These are phyloP conservation scores for Neopestalotiopsis rosae DNA, from an alignment of 2,329 filamentous ascomycete genomes.

Conservation along the genomic window DNA sequence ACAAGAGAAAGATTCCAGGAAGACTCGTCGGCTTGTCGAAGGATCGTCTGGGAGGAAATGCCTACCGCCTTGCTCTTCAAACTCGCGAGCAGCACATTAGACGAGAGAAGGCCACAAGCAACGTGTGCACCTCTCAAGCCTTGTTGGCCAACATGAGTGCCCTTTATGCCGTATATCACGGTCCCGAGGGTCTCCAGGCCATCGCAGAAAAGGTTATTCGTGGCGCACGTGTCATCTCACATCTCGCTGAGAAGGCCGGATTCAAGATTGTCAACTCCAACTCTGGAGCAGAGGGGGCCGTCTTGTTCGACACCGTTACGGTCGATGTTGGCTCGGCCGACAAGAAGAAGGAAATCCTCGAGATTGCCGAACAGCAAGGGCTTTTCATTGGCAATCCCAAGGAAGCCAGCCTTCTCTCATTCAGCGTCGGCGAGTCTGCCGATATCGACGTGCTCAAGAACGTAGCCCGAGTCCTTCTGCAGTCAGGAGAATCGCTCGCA, in stretches of 20 bases:
- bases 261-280: conserved; percentile 66
- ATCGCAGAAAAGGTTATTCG: conserved; percentile 82
- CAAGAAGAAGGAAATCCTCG: conserved; percentile 56
- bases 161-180: conserved; percentile 94
- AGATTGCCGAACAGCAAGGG: conserved; percentile 53
- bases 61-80: conserved; percentile 84
- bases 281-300: conserved; percentile 58
- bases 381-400: conserved; percentile 70
- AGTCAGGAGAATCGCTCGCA: background rate
- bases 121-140: conserved; percentile 95
- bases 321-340: conserved; percentile 58
- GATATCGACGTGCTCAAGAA: conserved; percentile 54
- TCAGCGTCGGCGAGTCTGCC: conserved; percentile 80
- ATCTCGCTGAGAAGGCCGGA: conserved; percentile 66
- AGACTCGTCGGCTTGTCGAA: conserved; percentile 91
- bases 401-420: conserved; percentile 61
- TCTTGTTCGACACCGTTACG: conserved; percentile 81
- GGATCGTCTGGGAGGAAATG: conserved; percentile 81
- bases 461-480: background rate
- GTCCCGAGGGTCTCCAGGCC: conserved; percentile 78
- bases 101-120: conserved; percentile 95
- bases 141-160: conserved; percentile 94
- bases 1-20: conserved; percentile 94
- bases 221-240: conserved; percentile 72
- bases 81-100: conserved; percentile 96